Percentiles rank a stretch among this genome's conserved stretches.
Evolutionary conservation across 1,284 basidiomycete genomes (phyloP).

Genomic region (Blastosporella zonata): DNA sequence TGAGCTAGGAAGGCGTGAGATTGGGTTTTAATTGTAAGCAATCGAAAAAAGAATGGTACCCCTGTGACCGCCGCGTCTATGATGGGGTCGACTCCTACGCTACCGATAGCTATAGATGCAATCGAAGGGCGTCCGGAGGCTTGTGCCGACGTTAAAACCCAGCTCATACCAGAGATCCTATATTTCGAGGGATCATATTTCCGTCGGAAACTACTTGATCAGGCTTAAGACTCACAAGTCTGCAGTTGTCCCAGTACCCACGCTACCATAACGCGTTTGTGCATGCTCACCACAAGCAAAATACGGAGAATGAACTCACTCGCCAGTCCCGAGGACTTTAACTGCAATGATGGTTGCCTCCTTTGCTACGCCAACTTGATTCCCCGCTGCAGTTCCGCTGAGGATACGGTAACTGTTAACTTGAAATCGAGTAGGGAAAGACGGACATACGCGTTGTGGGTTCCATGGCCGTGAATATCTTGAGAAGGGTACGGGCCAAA

Average conservation of each 20-base stretch:
- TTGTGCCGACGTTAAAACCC: background rate
- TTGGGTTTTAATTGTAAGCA: background rate
- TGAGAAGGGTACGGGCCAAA: background rate
- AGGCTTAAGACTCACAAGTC: background rate
- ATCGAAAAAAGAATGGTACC: background rate
- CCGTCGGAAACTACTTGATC: background rate
- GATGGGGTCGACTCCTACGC: background rate
- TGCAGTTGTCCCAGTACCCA: background rate
- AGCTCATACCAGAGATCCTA: background rate
- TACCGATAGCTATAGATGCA: background rate
- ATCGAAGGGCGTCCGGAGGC: background rate
- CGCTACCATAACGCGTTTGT: background rate
- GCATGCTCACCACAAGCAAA: no score
- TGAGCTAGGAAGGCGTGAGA: background rate
- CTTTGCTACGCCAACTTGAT: background rate
- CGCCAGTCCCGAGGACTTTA: background rate
- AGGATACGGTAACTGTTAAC: no score
- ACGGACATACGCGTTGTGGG: background rate
- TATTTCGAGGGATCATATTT: background rate
- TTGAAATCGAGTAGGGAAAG: background rate
- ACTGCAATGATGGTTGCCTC: background rate
- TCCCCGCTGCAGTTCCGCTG: background rate
- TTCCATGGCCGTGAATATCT: background rate
- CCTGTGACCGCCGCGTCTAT: background rate
- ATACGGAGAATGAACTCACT: background rate